A percentile compares a stretch with the other conserved stretches of the same genome.
Conservation (phyloP, 2,329 filamentous ascomycete genomes). For the Didymella glomerata region DNA sequence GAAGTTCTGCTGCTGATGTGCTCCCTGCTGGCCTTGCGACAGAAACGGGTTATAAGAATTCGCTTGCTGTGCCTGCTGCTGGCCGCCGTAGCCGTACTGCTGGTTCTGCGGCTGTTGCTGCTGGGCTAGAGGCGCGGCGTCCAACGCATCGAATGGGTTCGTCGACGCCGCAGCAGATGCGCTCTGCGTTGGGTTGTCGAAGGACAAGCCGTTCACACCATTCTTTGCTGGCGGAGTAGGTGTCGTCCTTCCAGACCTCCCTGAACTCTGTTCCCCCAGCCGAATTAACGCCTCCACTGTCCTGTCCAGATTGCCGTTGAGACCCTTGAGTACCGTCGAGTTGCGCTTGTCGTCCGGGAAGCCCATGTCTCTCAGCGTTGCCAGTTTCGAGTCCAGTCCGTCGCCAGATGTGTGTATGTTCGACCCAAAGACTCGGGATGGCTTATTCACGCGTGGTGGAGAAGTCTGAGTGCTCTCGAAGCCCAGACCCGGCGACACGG, state of each 20-base stretch:
- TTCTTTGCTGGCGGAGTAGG: conserved; percentile 58
- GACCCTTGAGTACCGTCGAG: conserved; percentile 78
- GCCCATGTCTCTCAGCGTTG: conserved; percentile 85
- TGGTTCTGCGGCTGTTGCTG: conserved; percentile 48
- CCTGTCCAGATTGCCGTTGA: conserved; percentile 85
- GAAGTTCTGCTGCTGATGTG: conserved; percentile 30
- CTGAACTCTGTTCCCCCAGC: conserved; percentile 69
- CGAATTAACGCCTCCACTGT: conserved; percentile 85
- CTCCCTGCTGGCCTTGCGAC: conserved; percentile 41
- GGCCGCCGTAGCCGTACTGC: conserved; percentile 35
- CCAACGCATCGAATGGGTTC: conserved; percentile 58
- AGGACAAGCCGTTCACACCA: conserved; percentile 57
- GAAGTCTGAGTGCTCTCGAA: conserved; percentile 44
- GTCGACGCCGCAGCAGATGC: conserved; percentile 36
- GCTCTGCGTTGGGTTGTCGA: conserved; percentile 51
- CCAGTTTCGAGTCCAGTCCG: conserved; percentile 78
- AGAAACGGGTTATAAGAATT: conserved; percentile 76
- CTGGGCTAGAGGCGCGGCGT: conserved; percentile 40
- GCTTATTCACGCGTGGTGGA: conserved; percentile 65
- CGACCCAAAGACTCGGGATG: conserved; percentile 72
- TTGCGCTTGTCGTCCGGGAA: conserved; percentile 87
- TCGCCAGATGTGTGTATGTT: conserved; percentile 65
- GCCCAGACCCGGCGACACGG: conserved; percentile 44
- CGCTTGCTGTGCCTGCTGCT: conserved; percentile 40
- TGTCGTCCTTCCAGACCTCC: conserved; percentile 57